Base-by-base conservation (phyloP, 192 early-diverging fungal genomes). In the Podila horticola region DNA sequence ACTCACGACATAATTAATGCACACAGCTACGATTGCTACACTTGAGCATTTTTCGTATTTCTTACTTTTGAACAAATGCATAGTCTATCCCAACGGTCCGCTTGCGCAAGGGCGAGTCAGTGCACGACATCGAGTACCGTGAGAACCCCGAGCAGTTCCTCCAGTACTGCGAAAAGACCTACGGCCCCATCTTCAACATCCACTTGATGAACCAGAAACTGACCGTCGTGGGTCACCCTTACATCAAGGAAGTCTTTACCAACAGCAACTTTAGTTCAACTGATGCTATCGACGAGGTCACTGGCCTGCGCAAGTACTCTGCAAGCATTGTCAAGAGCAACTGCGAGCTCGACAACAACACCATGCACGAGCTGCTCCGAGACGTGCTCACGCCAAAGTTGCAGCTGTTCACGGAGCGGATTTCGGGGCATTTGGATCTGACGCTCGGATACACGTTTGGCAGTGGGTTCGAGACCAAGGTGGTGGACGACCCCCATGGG, bases 241-340 rank as follows among this genome's bases (percentile, higher is more conserved):
- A 67, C 0, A 70, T 79, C 52, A 75, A 75, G 2, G 83, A 84
- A 38, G 66, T 84, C 30, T 79, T 79, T 29, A 58, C 71, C 58
- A 74, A 71, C 50, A 62, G 67, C 1, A 24, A 41, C 36, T 84
- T 84, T 26, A 74, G 52, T 5, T 34, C 58, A 0, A n/a, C 19
- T 0, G 71, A 74, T 15, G 70, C 83, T 5, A 48, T 84, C 9
- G 68, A 75, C 15, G 77, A 81, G 57, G 15, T 81, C 22, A 81
- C 71, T 4, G 59, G 67, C 2, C 51, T 81, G 26, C 52, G 61
- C 7, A 52, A 38, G 2, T 81, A 58, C 28, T 33, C 72, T 29
- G 12, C 41, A 2, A 55, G 57, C 15, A 20, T 81, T n/a, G 50
- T 38, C 33, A 81, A 81, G 29, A 73, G 71, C 3, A 70, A 72